Conservation (phyloP, 305 asterid genomes). For the Solanum hybrid region DNA sequence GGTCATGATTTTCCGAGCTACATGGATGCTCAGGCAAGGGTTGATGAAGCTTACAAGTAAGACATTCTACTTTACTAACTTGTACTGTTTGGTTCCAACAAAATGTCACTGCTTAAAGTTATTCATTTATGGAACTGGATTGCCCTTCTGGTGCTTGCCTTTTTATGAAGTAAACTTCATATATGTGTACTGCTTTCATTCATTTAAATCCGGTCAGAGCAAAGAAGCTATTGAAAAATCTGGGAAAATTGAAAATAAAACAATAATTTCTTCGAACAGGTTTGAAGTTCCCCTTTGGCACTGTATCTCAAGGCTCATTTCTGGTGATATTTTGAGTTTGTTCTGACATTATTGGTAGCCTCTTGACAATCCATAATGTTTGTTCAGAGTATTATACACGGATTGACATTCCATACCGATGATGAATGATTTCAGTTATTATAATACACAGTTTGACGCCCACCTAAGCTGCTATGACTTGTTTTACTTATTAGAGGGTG, state of each 20-base stretch:
- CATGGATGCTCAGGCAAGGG: conserved; percentile 82
- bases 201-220: not conserved
- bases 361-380: not conserved
- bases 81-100: not conserved
- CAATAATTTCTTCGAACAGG: not conserved
- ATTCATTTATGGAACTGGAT: not conserved
- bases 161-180: not conserved
- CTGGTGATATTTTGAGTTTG: not conserved
- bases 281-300: not conserved
- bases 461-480: not conserved
- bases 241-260: not conserved
- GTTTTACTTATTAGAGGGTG: not conserved
- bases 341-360: not conserved
- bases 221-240: not conserved
- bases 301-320: not conserved
- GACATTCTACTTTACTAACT: conserved; percentile 11
- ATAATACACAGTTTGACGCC: not conserved
- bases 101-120: not conserved
- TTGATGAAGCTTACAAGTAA: conserved; percentile 96
- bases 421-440: not conserved
- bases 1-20: conserved; percentile 87
- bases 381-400: not conserved
- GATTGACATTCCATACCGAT: not conserved
- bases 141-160: not conserved
- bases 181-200: not conserved